Evolutionary conservation across 768 basidiomycete genomes (phyloP), one percentile per base, ranked within the genome.

Genomic region (Dentipellis sp.): DNA sequence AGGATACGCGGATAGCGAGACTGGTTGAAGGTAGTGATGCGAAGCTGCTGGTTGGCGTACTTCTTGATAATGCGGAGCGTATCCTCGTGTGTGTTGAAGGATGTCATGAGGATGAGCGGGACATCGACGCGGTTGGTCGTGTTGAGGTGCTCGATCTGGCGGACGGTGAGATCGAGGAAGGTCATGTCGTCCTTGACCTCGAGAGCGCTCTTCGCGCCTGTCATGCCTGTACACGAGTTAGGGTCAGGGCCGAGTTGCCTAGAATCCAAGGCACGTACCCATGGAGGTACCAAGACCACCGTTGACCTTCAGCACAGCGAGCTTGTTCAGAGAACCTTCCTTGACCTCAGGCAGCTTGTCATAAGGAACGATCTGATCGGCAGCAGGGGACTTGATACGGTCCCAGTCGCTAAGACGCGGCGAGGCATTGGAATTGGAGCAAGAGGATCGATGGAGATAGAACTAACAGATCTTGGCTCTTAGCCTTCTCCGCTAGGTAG

Each of bases 131-230:
- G 82, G 67, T 82, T 76, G 50, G 82, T 80, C 53, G 84, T 88
- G 78, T 94, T 94, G 67, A 95, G 84, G 70, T 95, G 91, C 78
- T 97, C 92, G 65, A 97, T 93, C 74, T 97, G 94, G 62, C 91
- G 82, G 48, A 97, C 91, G 55, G 83, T 88, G 60, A 97, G 80
- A 71, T 97, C 94, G 59, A 97, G 83, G 83, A 97, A 97, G 52
- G 89, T 94, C 94, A 95, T 93, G 69, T 92, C 93, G 64, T 97
- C 88, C 74, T 95, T 88, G 74, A 95, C 93, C 67, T 95, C 94
- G 59, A 97, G 88, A 54, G 94, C 89, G 66, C 82, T 86, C 79
- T 95, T 97, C 19, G 93, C 92, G 53, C 86, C 85, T 8, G 82
- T 85, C 82, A 89, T 86, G 40, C 86, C 86, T 87, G 12, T 53